Evolutionary conservation across 106 monocot genomes (phyloP).

Genomic region (Apostasia ramifera): DNA sequence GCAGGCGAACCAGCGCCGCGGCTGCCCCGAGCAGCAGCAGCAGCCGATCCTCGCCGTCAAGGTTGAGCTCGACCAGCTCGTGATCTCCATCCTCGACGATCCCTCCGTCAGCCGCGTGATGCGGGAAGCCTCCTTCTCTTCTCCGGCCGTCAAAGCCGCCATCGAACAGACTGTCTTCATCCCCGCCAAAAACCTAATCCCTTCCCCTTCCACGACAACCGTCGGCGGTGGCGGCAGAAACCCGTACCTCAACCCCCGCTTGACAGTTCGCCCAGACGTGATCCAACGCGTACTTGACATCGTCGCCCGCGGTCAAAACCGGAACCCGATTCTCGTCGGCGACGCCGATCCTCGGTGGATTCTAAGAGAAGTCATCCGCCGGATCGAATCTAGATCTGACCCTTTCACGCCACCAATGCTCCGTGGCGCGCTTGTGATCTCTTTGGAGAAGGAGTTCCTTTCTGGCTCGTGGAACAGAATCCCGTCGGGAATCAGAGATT

Average conservation of each 20-base stretch:
- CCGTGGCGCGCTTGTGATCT: conserved; percentile 14
- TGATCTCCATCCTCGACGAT: conserved; percentile 76
- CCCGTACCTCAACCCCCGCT: too few relatives aligned
- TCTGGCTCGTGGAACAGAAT: conserved; percentile 5
- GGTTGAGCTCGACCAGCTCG: conserved; percentile 73
- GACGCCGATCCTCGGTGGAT: conserved; percentile 34
- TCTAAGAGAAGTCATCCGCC: conserved; percentile 30
- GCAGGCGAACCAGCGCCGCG: conserved; percentile 68
- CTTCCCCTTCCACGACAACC: too few relatives aligned
- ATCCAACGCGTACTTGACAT: conserved; percentile 30
- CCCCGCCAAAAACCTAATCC: too few relatives aligned
- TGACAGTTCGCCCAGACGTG: neutral
- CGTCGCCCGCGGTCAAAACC: conserved; percentile 24
- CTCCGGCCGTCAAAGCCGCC: conserved; percentile 53
- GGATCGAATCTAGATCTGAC: conserved; percentile 14
- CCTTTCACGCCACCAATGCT: neutral
- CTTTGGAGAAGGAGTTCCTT: conserved; percentile 24
- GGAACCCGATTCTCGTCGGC: conserved; percentile 71
- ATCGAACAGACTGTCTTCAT: conserved; percentile 44
- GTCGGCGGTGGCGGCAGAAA: too few relatives aligned
- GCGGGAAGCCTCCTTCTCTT: conserved; percentile 73
- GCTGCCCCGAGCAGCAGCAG: conserved; percentile 72
- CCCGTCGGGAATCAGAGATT: conserved; percentile 23
- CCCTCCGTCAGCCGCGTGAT: conserved; percentile 90
- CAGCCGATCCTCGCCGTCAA: conserved; percentile 78